A percentile compares a stretch with the other conserved stretches of the same genome.
Evolutionary conservation across 352 stramenopile species (phyloP).

Genomic region (Pythium pyrilobum): DNA sequence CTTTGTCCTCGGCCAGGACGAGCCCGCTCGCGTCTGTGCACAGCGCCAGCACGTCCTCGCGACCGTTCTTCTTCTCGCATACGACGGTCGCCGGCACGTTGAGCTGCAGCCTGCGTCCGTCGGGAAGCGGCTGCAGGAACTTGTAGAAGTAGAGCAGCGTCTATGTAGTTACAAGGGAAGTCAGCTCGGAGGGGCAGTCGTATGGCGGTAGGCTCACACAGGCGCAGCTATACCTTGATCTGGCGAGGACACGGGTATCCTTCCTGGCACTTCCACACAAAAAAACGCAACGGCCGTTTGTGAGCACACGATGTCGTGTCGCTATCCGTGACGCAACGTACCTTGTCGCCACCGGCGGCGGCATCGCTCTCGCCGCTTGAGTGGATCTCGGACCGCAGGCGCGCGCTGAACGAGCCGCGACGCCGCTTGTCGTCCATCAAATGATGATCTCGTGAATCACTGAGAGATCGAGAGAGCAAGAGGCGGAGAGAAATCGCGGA

Average conservation of each 20-base stretch:
- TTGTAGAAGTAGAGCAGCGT: constrained; percentile 80
- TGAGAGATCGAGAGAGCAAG: not conserved
- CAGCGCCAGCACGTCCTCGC: constrained; percentile 59
- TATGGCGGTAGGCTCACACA: not conserved
- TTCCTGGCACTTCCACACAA: too few species aligned
- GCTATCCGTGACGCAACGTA: not conserved
- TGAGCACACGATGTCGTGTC: not conserved
- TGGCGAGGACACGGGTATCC: constrained; percentile 27
- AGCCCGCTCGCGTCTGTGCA: constrained; percentile 37
- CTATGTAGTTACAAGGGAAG: constrained; percentile 13
- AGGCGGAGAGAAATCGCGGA: not conserved
- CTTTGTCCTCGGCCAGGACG: constrained; percentile 47
- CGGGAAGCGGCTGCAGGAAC: constrained; percentile 63
- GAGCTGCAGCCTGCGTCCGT: constrained; percentile 37
- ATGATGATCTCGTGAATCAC: not conserved
- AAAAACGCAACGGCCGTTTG: not conserved
- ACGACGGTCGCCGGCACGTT: constrained; percentile 61
- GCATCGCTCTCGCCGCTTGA: not conserved
- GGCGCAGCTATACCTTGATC: constrained; percentile 21
- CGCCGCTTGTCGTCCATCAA: not conserved
- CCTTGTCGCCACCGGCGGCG: not conserved
- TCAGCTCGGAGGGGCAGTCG: not conserved
- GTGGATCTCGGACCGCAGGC: constrained; percentile 42
- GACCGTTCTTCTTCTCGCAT: constrained; percentile 42
- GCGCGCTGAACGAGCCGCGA: constrained; percentile 40